Percentiles rank a stretch among this genome's conserved stretches.
Conservation (phyloP, 2,329 filamentous ascomycete species). For the Talaromyces pinophilus region DNA sequence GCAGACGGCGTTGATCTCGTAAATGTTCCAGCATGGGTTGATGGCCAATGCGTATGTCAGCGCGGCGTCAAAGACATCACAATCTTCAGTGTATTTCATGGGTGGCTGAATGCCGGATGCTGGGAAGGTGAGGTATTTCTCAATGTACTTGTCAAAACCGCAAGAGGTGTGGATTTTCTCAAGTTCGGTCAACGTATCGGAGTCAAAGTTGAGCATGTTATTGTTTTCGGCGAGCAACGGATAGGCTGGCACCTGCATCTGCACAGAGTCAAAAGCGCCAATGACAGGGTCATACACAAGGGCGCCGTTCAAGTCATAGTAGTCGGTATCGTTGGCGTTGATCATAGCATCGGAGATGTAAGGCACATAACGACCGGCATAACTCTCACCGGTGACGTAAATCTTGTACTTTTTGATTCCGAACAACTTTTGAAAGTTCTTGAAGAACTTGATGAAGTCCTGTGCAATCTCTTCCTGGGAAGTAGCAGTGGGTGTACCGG, state of each 20-base stretch:
- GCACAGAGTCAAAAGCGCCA: constrained; percentile 37
- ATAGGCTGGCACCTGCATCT: constrained; percentile 40
- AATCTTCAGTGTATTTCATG: constrained; percentile 51
- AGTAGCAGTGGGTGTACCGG: constrained; percentile 64
- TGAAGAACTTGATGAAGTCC: constrained; percentile 77
- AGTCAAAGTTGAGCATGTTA: constrained; percentile 50
- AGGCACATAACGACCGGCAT: constrained; percentile 69
- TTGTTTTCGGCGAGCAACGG: constrained; percentile 47
- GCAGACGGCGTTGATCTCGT: constrained; percentile 71
- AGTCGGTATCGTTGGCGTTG: constrained; percentile 64
- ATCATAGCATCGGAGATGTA: constrained; percentile 76
- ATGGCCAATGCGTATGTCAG: constrained; percentile 54
- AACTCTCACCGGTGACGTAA: constrained; percentile 73
- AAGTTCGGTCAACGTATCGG: constrained; percentile 44
- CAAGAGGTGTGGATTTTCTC: constrained; percentile 46
- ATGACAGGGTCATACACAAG: constrained; percentile 73
- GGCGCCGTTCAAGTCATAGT: constrained; percentile 64
- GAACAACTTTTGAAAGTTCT: constrained; percentile 73
- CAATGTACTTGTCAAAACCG: constrained; percentile 49
- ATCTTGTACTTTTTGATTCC: constrained; percentile 67
- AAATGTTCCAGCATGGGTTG: constrained; percentile 81
- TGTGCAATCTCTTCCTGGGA: constrained; percentile 67
- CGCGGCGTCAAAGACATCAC: constrained; percentile 61
- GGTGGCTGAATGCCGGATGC: constrained; percentile 51
- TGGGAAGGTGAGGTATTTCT: constrained; percentile 58